These are phyloP conservation scores for Trichoderma asperelloides DNA, from an alignment of 495 filamentous ascomycete species.

Conservation along the genomic window DNA sequence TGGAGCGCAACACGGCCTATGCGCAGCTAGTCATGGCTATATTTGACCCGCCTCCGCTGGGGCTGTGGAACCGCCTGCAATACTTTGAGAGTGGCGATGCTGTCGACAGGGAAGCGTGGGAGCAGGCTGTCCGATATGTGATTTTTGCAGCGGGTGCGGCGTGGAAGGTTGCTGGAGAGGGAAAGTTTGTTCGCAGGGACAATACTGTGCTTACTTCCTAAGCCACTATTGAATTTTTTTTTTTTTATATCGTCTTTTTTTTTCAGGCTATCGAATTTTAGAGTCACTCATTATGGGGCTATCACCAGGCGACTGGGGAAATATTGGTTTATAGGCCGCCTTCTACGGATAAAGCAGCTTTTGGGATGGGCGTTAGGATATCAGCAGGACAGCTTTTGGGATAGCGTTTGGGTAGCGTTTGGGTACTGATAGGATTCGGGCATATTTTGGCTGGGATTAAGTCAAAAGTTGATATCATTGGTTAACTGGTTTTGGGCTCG, in stretches of 20 bases:
- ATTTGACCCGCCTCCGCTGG: slow-evolving; percentile 12
- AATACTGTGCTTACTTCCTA: not conserved
- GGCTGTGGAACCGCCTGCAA: slow-evolving; percentile 24
- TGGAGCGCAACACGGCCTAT: slow-evolving; percentile 37
- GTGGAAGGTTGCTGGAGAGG: slow-evolving; percentile 20
- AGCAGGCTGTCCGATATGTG: slow-evolving; percentile 31
- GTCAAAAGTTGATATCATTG: too few relatives aligned
- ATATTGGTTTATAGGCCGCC: too few relatives aligned
- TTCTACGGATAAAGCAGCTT: too few relatives aligned
- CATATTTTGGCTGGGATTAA: too few relatives aligned
- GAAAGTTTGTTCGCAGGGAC: not conserved
- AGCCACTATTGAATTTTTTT: not conserved
- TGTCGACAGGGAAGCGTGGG: slow-evolving; percentile 34
- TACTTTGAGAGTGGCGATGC: slow-evolving; percentile 37
- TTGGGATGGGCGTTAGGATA: not conserved
- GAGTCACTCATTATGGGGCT: too few relatives aligned
- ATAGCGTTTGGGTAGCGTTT: not conserved
- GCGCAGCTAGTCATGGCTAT: slow-evolving; percentile 29
- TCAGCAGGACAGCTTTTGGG: not conserved
- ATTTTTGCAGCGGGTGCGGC: slow-evolving; percentile 17
- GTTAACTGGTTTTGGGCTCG: too few relatives aligned
- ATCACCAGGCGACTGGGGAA: too few relatives aligned
- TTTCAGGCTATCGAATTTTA: not conserved
- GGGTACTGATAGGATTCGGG: not conserved
- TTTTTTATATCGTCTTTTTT: not conserved